Conservation (phyloP, 2,329 filamentous ascomycete genomes). For the Didymella pinodella region DNA sequence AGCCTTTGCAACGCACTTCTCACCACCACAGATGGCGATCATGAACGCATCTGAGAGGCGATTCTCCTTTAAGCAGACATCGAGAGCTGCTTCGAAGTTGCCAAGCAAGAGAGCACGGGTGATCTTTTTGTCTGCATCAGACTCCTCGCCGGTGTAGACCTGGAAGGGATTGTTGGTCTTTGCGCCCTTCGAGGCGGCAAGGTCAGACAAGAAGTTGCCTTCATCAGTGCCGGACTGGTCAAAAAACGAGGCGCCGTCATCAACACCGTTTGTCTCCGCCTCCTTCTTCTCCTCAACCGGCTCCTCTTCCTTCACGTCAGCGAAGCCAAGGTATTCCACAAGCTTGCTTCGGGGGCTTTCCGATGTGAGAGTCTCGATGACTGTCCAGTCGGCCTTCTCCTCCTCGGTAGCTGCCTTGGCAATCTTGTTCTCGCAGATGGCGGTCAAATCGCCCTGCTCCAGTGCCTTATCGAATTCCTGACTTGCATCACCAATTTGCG, state of each 20-base stretch:
- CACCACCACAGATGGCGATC: slow-evolving; percentile 95
- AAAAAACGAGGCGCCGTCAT: slow-evolving; percentile 70
- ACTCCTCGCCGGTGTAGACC: slow-evolving; percentile 84
- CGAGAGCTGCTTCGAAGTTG: slow-evolving; percentile 87
- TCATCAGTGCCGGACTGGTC: slow-evolving; percentile 75
- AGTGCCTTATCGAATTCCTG: slow-evolving; percentile 87
- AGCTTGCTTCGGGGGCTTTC: slow-evolving; percentile 87
- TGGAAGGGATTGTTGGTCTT: slow-evolving; percentile 96
- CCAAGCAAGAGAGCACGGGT: slow-evolving; percentile 89
- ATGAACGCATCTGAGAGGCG: slow-evolving; percentile 96
- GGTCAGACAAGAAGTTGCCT: slow-evolving; percentile 85
- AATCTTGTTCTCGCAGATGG: slow-evolving; percentile 82
- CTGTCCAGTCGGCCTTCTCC: slow-evolving; percentile 95
- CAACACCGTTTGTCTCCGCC: slow-evolving; percentile 56
- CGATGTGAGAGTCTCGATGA: slow-evolving; percentile 86
- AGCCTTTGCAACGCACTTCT: slow-evolving; percentile 91
- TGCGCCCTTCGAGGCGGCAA: slow-evolving; percentile 87
- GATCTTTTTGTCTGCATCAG: slow-evolving; percentile 82
- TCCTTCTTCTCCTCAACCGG: slow-evolving; percentile 37
- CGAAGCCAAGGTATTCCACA: slow-evolving; percentile 88
- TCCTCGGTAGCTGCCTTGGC: slow-evolving; percentile 80
- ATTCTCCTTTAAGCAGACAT: slow-evolving; percentile 86
- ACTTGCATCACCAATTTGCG: slow-evolving; percentile 81
- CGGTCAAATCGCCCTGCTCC: slow-evolving; percentile 75
- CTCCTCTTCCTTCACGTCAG: slow-evolving; percentile 60